phyloP scores from a whole-genome alignment of 2,329 filamentous ascomycete species.

The Diplodia scrobiculata region DNA sequence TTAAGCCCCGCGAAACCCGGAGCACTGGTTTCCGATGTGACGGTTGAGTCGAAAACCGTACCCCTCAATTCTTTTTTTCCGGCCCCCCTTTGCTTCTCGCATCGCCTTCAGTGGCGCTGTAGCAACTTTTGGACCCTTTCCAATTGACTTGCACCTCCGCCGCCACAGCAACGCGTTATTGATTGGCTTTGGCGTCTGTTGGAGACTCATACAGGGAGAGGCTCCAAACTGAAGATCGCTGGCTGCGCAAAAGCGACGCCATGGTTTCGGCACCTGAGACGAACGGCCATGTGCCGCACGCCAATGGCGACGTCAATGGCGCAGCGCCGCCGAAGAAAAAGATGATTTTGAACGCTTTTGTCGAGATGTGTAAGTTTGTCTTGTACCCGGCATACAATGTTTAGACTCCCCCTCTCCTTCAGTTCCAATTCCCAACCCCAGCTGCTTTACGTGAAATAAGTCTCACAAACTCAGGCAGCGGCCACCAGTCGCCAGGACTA shows the following conservation, averaged over 20 bases:
- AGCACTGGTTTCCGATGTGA: background rate
- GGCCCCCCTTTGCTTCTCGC: background rate
- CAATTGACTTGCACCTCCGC: background rate
- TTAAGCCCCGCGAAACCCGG: conserved; percentile 12
- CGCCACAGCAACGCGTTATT: background rate
- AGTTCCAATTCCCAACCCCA: background rate
- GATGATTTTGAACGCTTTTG: conserved; percentile 49
- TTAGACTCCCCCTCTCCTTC: conserved; percentile 10
- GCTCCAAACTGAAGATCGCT: background rate
- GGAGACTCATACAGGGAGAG: background rate
- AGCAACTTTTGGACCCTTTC: background rate
- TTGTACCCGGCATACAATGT: background rate
- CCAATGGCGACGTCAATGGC: conserved; percentile 25
- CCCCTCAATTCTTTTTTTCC: background rate
- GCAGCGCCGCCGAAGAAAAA: conserved; percentile 38
- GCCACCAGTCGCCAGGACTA: conserved; percentile 53
- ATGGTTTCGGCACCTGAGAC: conserved; percentile 13
- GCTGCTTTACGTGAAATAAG: background rate
- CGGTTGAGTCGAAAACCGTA: background rate
- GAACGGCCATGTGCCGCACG: conserved; percentile 5
- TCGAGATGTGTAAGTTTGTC: conserved; percentile 38
- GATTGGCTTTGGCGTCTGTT: background rate
- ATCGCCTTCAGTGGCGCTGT: background rate
- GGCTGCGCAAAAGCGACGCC: background rate
- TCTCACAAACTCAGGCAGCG: conserved; percentile 24